Evolutionary conservation across 495 filamentous ascomycete species (phyloP).

Genomic region (Staphylotrichum tortipilum): DNA sequence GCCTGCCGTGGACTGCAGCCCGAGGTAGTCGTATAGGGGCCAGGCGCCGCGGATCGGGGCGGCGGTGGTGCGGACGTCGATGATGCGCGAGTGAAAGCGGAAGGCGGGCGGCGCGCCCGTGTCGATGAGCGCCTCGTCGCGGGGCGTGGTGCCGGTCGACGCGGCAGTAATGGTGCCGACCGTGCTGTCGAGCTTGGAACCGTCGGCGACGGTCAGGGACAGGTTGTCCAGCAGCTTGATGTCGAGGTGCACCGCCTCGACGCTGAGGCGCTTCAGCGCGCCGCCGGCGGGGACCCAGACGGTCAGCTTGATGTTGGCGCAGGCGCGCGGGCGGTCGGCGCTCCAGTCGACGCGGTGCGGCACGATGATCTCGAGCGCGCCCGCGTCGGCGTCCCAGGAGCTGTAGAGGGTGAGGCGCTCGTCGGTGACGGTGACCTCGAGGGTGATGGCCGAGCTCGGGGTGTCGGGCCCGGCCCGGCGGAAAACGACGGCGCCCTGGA

Average conservation of each 20-base stretch:
- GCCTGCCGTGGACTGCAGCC: slow-evolving; percentile 30
- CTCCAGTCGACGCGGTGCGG: slow-evolving; percentile 23
- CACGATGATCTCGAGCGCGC: slow-evolving; percentile 25
- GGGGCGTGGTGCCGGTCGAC: slow-evolving; percentile 4
- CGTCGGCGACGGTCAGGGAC: slow-evolving; percentile 20
- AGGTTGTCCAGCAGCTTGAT: slow-evolving; percentile 35
- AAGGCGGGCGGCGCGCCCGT: slow-evolving; percentile 18
- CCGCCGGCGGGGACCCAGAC: slow-evolving; percentile 34
- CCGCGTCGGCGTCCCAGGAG: slow-evolving; percentile 20
- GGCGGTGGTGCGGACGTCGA: slow-evolving; percentile 27
- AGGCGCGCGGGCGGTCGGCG: slow-evolving; percentile 20
- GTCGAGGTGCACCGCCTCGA: slow-evolving; percentile 29
- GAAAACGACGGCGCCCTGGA: slow-evolving; percentile 33
- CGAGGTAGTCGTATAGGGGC: slow-evolving; percentile 35
- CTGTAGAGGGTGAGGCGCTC: slow-evolving; percentile 23
- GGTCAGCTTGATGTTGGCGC: slow-evolving; percentile 32
- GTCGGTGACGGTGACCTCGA: slow-evolving; percentile 34
- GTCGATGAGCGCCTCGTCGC: slow-evolving; percentile 15
- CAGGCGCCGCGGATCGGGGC: slow-evolving; percentile 33
- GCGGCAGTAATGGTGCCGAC: slow-evolving; percentile 23
- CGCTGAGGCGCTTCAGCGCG: slow-evolving; percentile 18
- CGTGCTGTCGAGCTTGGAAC: slow-evolving; percentile 16
- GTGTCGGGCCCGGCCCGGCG: slow-evolving; percentile 20
- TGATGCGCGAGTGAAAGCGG: slow-evolving; percentile 26
- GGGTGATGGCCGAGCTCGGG: slow-evolving; percentile 21